Conservation (phyloP, 345 rosid species). For the Linum tenue region DNA sequence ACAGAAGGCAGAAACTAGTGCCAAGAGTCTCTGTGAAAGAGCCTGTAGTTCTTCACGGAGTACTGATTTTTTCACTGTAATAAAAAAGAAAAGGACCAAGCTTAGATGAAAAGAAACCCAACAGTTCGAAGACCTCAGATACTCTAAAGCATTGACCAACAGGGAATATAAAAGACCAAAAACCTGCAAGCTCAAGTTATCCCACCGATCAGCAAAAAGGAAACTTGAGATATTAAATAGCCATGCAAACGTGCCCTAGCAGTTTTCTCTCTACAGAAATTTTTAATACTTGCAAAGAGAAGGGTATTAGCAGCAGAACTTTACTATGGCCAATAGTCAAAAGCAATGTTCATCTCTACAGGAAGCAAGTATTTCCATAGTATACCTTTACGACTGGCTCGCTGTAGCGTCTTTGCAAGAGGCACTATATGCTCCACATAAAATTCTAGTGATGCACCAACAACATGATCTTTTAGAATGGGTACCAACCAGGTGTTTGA, state of each 20-base stretch:
- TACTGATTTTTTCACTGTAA: constrained; percentile 54
- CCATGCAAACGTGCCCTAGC: neutral
- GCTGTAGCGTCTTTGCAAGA: constrained; percentile 59
- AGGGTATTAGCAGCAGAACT: neutral
- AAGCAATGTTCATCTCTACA: neutral
- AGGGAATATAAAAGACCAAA: neutral
- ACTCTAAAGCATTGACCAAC: constrained; percentile 4
- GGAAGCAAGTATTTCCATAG: constrained; percentile 4
- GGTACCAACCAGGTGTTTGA: constrained; percentile 76
- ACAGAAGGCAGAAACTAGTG: constrained; percentile 74
- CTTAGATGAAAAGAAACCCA: constrained; percentile 6
- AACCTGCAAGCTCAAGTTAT: neutral
- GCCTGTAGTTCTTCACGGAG: constrained; percentile 52
- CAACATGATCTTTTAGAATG: constrained; percentile 48
- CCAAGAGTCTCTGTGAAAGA: constrained; percentile 58
- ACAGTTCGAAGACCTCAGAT: constrained; percentile 4
- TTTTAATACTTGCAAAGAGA: neutral
- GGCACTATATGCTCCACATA: constrained; percentile 78
- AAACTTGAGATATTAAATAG: neutral
- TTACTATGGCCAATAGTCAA: neutral
- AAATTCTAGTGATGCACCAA: constrained; percentile 66
- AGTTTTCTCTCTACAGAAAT: neutral
- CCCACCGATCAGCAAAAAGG: neutral
- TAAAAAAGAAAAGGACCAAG: constrained; percentile 5
- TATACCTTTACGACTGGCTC: constrained; percentile 56